A percentile compares a stretch with the other conserved stretches of the same genome.
These are phyloP conservation scores for Coemansia sp. DNA, from an alignment of 192 early-diverging fungal genomes.

Conservation along the genomic window DNA sequence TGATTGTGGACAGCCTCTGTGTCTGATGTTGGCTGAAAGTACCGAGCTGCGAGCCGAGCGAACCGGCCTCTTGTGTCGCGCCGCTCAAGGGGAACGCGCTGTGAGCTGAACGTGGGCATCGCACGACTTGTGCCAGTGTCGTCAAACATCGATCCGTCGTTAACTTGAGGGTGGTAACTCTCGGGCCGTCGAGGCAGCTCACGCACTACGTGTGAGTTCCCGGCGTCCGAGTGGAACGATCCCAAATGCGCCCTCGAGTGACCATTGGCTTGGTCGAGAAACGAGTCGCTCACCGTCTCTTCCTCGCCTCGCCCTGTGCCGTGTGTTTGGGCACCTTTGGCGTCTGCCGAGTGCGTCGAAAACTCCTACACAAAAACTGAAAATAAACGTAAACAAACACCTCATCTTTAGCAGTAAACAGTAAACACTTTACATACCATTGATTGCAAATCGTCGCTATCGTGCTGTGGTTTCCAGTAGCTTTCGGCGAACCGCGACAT, in stretches of 20 bases:
- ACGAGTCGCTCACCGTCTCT: slow-evolving; percentile 1
- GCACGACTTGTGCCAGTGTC: not conserved
- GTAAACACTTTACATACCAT: slow-evolving; percentile 22
- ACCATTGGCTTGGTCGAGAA: not conserved
- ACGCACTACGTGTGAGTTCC: not conserved
- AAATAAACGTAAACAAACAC: slow-evolving; percentile 6
- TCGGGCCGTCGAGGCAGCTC: slow-evolving; percentile 19
- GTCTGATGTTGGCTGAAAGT: slow-evolving; percentile 8
- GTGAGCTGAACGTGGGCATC: slow-evolving; percentile 34
- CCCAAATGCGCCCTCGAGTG: not conserved
- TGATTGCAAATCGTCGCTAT: slow-evolving; percentile 31
- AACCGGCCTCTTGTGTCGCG: slow-evolving; percentile 12
- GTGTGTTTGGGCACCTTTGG: not conserved
- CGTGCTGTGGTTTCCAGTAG: slow-evolving; percentile 26
- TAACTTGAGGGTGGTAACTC: slow-evolving; percentile 24
- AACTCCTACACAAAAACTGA: slow-evolving; percentile 24
- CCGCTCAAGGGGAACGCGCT: slow-evolving; percentile 1
- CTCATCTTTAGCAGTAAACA: not conserved
- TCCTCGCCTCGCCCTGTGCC: not conserved
- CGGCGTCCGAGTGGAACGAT: slow-evolving; percentile 29
- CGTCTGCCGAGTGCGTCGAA: slow-evolving; percentile 25
- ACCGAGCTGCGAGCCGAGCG: slow-evolving; percentile 35
- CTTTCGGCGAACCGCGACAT: slow-evolving; percentile 33
- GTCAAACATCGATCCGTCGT: not conserved
- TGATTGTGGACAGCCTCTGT: not conserved